phyloP scores from a whole-genome alignment of 2,329 filamentous ascomycete species.

The Paramyrothecium sp. region DNA sequence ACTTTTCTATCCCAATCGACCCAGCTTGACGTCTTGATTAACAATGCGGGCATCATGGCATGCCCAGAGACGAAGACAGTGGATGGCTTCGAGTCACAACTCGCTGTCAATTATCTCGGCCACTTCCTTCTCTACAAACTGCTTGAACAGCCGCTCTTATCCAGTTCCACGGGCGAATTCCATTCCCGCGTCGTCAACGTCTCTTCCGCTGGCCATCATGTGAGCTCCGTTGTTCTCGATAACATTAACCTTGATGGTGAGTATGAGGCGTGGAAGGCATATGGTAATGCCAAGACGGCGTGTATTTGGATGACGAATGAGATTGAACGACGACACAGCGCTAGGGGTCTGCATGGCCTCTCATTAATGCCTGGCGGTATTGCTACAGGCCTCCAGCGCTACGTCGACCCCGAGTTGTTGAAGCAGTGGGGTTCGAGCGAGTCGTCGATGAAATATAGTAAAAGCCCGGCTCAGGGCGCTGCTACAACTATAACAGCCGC shows the following conservation, averaged over 20 bases:
- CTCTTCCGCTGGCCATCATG: conserved; percentile 38
- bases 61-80: conserved; percentile 10
- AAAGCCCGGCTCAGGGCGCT: conserved; percentile 1
- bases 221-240: conserved; percentile 6
- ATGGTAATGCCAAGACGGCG: conserved; percentile 15
- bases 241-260: conserved; percentile 10
- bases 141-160: conserved; percentile 40
- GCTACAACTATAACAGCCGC: not conserved
- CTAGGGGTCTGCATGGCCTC: conserved; percentile 7
- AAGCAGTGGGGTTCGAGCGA: not conserved
- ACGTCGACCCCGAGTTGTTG: not conserved
- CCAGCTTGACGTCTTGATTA: conserved; percentile 17
- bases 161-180: conserved; percentile 33
- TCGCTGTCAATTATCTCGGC: conserved; percentile 51
- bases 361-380: conserved; percentile 14
- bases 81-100: conserved; percentile 35
- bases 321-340: conserved; percentile 11
- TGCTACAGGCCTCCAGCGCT: conserved; percentile 1
- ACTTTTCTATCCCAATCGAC: conserved; percentile 11
- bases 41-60: conserved; percentile 17
- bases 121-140: conserved; percentile 54
- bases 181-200: conserved; percentile 46
- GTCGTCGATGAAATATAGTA: not conserved
- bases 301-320: conserved; percentile 17
- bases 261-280: conserved; percentile 12